A percentile compares a stretch with the other conserved stretches of the same genome.
Evolutionary conservation across 371 early-diverging fungal species (phyloP).

Genomic region (Mucor lusitanicus): DNA sequence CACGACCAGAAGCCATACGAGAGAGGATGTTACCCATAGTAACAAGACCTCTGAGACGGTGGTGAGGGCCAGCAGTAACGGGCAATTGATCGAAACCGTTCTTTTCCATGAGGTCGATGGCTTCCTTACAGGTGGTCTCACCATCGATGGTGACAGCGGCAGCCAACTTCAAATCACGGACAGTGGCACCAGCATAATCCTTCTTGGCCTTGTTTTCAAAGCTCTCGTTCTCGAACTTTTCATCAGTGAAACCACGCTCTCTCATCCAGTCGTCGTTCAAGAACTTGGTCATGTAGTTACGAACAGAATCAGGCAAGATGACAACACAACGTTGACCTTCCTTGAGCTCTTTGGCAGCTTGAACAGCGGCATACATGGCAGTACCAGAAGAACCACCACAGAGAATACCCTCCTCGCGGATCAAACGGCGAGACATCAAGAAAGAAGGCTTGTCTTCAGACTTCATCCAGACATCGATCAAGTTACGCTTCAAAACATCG

Average conservation of each 20-base stretch:
- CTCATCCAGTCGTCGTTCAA: constrained; percentile 96
- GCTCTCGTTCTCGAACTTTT: constrained; percentile 39
- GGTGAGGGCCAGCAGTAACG: constrained; percentile 68
- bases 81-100: constrained; percentile 95
- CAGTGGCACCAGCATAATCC: constrained; percentile 81
- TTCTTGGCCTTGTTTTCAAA: constrained; percentile 71
- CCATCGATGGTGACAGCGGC: constrained; percentile 79
- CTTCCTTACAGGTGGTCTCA: constrained; percentile 73
- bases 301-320: constrained; percentile 93
- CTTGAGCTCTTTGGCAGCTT: constrained; percentile 82
- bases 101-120: constrained; percentile 83
- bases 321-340: constrained; percentile 84
- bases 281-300: constrained; percentile 98
- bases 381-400: constrained; percentile 95
- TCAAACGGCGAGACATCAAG: constrained; percentile 91
- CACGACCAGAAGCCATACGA: constrained; percentile 76
- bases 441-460: constrained; percentile 93
- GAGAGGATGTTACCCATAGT: constrained; percentile 85
- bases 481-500: constrained; percentile 77
- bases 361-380: constrained; percentile 76
- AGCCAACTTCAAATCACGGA: constrained; percentile 77
- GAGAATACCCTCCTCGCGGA: constrained; percentile 94
- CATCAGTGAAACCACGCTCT: constrained; percentile 71
- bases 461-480: constrained; percentile 95
- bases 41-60: constrained; percentile 78